Base-by-base conservation (phyloP, 345 rosid species). In the Ceriops tagal region DNA sequence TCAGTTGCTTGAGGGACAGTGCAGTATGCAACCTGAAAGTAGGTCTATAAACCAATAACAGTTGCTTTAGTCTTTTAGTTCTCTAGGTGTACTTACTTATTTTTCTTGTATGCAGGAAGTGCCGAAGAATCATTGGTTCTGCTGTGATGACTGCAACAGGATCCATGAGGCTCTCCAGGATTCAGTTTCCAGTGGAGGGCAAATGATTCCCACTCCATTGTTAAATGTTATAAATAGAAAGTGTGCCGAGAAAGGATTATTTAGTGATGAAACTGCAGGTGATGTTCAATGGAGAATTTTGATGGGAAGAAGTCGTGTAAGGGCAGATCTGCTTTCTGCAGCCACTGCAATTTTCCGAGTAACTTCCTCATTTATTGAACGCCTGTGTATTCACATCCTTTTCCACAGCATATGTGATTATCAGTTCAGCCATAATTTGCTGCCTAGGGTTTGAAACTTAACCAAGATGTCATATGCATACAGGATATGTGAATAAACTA, bases 281-380 rank as follows among this genome's bases (percentile, higher is more conserved):
- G 80, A 65, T 65, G 84, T 92, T 31, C 85, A 81, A 49, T 96
- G 98, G 99, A 83, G 80, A 58, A 88, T 92, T 68, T 72, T 90
- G 65, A 90, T 85, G 75, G 96, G 98, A 56, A 90, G 89, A 86
- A 85, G 92, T 77, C 90, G 88, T 58, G 68, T 65, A 65, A 76
- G 80, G n/a, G 93, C 82, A 75, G 81, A 96, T 84, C 85, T 92
- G 77, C 92, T 90, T 64, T 86, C 91, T 11, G 81, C 80, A 67
- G 92, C 98, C 61, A 83, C 91, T 68, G 89, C 87, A 70, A 92
- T 96, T 77, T 96, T 96, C 76, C 87, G 89, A 73, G 98, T 96
- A 83, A 81, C 83, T 67, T 71, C 6, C 28, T 56, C 11, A 20
- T 24, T 6, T 13, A 21, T 16, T 56, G 11, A 27, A 27, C 1